Evolutionary conservation across 2,329 filamentous ascomycete species (phyloP).

Genomic region (Dissoconium aciculare): DNA sequence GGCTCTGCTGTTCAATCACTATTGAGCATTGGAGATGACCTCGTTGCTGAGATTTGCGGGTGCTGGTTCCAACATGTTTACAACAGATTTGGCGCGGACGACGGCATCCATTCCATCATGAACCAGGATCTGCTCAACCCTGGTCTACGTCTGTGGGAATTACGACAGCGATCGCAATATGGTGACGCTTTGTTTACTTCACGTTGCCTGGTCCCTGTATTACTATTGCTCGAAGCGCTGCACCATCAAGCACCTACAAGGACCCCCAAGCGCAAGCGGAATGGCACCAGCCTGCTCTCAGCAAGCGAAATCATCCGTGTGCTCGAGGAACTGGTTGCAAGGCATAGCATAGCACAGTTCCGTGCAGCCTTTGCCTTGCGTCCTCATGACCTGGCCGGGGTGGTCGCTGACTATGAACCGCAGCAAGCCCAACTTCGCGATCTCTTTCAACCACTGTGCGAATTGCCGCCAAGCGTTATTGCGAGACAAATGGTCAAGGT

Average conservation of each 20-base stretch:
- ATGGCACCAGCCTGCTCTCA: neutral
- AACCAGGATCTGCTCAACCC: constrained; percentile 8
- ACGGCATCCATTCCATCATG: neutral
- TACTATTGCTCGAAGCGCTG: constrained; percentile 9
- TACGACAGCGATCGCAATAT: constrained; percentile 11
- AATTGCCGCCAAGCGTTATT: constrained; percentile 1
- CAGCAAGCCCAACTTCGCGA: too few relatives aligned
- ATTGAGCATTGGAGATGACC: constrained; percentile 9
- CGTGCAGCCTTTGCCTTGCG: too few relatives aligned
- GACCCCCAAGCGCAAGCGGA: constrained; percentile 13
- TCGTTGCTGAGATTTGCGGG: constrained; percentile 15
- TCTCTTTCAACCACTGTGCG: too few relatives aligned
- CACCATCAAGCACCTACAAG: neutral
- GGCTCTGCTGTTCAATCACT: constrained; percentile 15
- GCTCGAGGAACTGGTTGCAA: constrained; percentile 22
- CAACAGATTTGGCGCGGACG: constrained; percentile 1
- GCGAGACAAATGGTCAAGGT: constrained; percentile 3
- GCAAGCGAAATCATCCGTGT: constrained; percentile 1
- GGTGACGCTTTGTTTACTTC: constrained; percentile 18
- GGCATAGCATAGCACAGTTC: constrained; percentile 29
- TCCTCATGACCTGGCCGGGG: too few relatives aligned
- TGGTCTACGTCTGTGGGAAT: constrained; percentile 16
- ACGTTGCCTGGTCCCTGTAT: constrained; percentile 14
- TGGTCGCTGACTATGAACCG: too few relatives aligned
- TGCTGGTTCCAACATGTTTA: constrained; percentile 13